Percentiles rank a stretch among this genome's conserved stretches.
These are phyloP conservation scores for Panicum hallii DNA, from an alignment of 202 grass and related monocot genomes.

Conservation along the genomic window DNA sequence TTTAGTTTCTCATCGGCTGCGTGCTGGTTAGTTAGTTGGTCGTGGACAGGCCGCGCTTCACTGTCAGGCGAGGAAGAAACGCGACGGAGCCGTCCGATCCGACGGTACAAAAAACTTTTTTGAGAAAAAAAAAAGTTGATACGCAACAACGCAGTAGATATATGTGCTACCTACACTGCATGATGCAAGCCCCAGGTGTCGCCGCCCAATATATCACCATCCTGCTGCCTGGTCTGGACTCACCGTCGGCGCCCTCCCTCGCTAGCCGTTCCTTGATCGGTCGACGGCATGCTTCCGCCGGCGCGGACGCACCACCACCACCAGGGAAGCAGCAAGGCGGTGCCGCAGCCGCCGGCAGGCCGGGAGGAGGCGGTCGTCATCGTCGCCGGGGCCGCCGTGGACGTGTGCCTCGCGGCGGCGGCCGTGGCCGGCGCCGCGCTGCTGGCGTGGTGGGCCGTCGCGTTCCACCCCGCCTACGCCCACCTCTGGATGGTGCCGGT, in stretches of 20 bases:
- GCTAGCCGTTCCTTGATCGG: too few relatives aligned
- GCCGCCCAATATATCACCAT: not conserved
- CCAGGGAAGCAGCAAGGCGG: not conserved
- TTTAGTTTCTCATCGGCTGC: too few relatives aligned
- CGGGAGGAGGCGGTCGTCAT: not conserved
- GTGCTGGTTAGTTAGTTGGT: not conserved
- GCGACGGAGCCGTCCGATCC: not conserved
- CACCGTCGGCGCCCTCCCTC: too few relatives aligned
- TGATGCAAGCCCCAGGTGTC: too few relatives aligned
- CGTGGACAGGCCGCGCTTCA: not conserved
- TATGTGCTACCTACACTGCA: too few relatives aligned
- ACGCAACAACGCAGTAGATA: too few relatives aligned
- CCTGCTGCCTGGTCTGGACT: not conserved
- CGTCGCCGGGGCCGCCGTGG: not conserved
- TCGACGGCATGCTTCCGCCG: not conserved
- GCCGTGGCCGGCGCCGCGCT: conserved; percentile 48
- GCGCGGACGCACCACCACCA: not conserved
- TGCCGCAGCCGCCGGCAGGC: not conserved
- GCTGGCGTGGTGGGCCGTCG: conserved; percentile 65
- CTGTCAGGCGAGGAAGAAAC: not conserved
- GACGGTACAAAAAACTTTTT: too few relatives aligned
- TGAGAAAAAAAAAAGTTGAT: too few relatives aligned
- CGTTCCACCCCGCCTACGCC: conserved; percentile 64
- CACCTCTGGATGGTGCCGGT: conserved; percentile 83
- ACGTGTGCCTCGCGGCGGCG: conserved; percentile 44